phyloP scores from a whole-genome alignment of 805 yeast genomes.

The Spathaspora arborariae region DNA sequence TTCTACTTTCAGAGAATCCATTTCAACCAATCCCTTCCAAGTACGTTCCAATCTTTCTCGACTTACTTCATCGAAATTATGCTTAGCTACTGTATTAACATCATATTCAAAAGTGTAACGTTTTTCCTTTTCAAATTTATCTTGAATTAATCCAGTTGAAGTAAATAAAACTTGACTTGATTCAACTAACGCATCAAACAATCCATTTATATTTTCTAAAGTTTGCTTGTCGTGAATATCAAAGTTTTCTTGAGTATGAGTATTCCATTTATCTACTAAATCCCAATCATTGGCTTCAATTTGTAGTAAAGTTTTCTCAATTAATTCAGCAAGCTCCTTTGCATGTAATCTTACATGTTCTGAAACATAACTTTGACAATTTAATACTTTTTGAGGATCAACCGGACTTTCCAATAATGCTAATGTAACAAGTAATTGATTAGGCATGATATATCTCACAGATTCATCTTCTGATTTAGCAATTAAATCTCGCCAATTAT shows the following conservation, averaged over 20 bases:
- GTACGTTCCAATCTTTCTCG: slow-evolving; percentile 12
- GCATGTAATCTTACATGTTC: slow-evolving; percentile 58
- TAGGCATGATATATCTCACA: slow-evolving; percentile 77
- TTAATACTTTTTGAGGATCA: slow-evolving; percentile 51
- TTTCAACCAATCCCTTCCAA: slow-evolving; percentile 10
- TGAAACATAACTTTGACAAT: slow-evolving; percentile 42
- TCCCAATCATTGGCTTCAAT: slow-evolving; percentile 35
- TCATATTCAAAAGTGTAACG: slow-evolving; percentile 14
- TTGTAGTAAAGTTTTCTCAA: slow-evolving; percentile 38
- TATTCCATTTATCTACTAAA: slow-evolving; percentile 26
- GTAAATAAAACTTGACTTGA: slow-evolving; percentile 8
- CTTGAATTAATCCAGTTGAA: background rate
- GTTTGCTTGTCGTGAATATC: slow-evolving; percentile 8
- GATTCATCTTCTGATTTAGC: slow-evolving; percentile 85
- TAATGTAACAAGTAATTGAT: slow-evolving; percentile 65
- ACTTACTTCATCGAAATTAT: slow-evolving; percentile 15
- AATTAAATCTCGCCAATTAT: slow-evolving; percentile 75
- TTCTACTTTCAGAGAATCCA: slow-evolving; percentile 8
- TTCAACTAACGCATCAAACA: slow-evolving; percentile 5
- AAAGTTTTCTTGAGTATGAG: slow-evolving; percentile 13
- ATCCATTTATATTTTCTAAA: slow-evolving; percentile 2
- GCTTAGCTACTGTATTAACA: slow-evolving; percentile 12
- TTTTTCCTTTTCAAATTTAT: background rate
- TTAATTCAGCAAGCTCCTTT: slow-evolving; percentile 54
- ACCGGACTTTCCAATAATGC: slow-evolving; percentile 52